phyloP scores from a whole-genome alignment of 164 flowering plant genomes.

The Vitis rotundifolia region DNA sequence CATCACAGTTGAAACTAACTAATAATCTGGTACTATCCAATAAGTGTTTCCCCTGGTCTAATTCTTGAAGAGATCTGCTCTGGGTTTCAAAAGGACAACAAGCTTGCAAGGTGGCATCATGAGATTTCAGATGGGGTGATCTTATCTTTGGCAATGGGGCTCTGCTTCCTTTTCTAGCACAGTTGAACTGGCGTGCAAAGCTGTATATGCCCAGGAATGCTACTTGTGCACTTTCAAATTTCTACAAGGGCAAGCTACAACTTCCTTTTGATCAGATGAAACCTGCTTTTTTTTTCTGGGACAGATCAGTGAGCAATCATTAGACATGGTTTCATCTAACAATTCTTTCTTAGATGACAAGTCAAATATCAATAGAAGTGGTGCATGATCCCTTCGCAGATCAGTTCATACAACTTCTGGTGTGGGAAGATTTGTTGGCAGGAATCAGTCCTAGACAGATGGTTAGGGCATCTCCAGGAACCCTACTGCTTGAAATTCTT shows the following conservation, averaged over 20 bases:
- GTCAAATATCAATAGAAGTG: too few relatives aligned
- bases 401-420: conserved; percentile 78
- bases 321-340: too few relatives aligned
- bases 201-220: conserved; percentile 57
- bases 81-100: too few relatives aligned
- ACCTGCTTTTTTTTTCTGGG: too few relatives aligned
- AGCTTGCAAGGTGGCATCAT: too few relatives aligned
- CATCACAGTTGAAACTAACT: too few relatives aligned
- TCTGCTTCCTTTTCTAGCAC: conserved; percentile 42
- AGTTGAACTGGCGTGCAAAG: conserved; percentile 42
- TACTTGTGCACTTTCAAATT: conserved; percentile 54
- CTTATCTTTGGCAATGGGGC: conserved; percentile 47
- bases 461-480: conserved; percentile 81
- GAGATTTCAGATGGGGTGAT: conserved; percentile 38
- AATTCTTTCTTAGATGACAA: too few relatives aligned
- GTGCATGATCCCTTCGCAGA: conserved; percentile 71
- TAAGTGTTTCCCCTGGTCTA: too few relatives aligned
- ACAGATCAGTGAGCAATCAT: too few relatives aligned
- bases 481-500: conserved; percentile 88
- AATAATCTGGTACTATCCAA: too few relatives aligned
- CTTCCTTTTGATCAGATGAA: conserved; percentile 49
- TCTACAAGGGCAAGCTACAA: conserved; percentile 56
- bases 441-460: conserved; percentile 92
- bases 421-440: conserved; percentile 83
- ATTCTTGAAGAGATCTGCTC: too few relatives aligned